These are phyloP conservation scores for Coccomyxa subellipsoidea DNA, from an alignment of 163 green algal species.

Conservation along the genomic window DNA sequence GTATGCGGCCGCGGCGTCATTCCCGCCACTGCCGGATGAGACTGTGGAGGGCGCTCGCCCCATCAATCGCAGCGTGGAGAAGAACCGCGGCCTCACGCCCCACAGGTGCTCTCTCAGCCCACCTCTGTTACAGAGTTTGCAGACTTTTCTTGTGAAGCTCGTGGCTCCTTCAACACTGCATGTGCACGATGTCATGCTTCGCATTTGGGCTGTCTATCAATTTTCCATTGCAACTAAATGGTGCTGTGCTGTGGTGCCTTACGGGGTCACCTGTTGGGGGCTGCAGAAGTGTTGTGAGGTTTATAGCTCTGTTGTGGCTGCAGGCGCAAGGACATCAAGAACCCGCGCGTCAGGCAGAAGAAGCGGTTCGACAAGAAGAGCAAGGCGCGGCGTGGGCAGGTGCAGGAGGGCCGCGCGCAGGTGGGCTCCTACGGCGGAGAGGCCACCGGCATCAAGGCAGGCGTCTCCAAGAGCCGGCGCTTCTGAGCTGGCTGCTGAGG, in stretches of 20 bases:
- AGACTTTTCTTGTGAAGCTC: too few relatives aligned
- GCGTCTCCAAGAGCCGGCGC: slow-evolving; percentile 67
- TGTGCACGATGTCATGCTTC: too few relatives aligned
- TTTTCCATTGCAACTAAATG: too few relatives aligned
- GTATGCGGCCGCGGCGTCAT: neutral
- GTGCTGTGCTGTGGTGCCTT: too few relatives aligned
- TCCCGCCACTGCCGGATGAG: slow-evolving; percentile 61
- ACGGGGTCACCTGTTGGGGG: too few relatives aligned
- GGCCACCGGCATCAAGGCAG: slow-evolving; percentile 88
- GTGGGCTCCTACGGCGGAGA: slow-evolving; percentile 83
- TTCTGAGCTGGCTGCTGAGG: slow-evolving; percentile 22
- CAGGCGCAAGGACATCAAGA: slow-evolving; percentile 88
- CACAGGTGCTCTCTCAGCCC: slow-evolving; percentile 40
- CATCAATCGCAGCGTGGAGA: slow-evolving; percentile 75
- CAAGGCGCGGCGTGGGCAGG: slow-evolving; percentile 74
- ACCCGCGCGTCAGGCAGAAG: slow-evolving; percentile 77
- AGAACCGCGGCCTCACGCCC: slow-evolving; percentile 95
- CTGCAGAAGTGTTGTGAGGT: too few relatives aligned
- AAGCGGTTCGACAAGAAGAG: slow-evolving; percentile 80
- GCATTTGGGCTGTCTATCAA: too few relatives aligned
- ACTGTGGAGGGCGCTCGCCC: slow-evolving; percentile 34
- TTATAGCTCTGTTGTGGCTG: too few relatives aligned
- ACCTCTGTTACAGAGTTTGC: neutral
- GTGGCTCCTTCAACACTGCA: too few relatives aligned
- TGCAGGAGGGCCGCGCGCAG: slow-evolving; percentile 52